Base-by-base conservation (phyloP, 2,329 filamentous ascomycete species). In the Aureobasidium leucospermi region DNA sequence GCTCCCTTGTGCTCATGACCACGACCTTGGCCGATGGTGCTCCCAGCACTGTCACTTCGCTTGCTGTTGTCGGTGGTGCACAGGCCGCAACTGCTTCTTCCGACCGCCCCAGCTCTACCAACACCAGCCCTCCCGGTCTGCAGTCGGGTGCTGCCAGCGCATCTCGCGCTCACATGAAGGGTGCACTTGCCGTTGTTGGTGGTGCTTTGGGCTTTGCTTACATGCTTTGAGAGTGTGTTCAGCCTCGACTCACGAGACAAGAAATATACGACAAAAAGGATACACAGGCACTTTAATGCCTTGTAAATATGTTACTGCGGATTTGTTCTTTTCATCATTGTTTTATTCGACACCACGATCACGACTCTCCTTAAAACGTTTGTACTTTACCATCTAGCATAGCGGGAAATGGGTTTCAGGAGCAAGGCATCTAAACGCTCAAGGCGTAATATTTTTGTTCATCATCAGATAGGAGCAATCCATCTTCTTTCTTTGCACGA, bases 41-140 rank as follows among this genome's bases (percentile, higher is more conserved):
- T 36, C 70, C 65, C 3, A 70, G 66, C 38, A 78, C 75, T 1
- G 69, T 78, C 55, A 79, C 77, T 16, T 75, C 72, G 51, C 76
- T 73, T 62, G 74, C 73, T 0, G 72, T 72, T 47, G 75, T 78
- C 4, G 75, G 73, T 66, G 13, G 60, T 46, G 60, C 64, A 23
- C 32, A 58, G n/a, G 42, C 62, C 6, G 61, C 61, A 11, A 53
- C 49, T 19, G 62, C 60, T 6, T 58, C 63, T 8, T 58, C 62
- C 7, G 11, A 58, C 6, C 42, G 23, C 6, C 8, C 32, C 2
- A 42, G 34, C 23, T 28, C 60, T n/a, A 61, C 53, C 34, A 58
- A 19, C 9, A 56, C 58, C 28, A 43, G 59, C 28, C 67, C 65
- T 9, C 75, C 76, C 0, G 67, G 69, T 4, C 66, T 78, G 52